Base-by-base conservation (phyloP, 2,329 filamentous ascomycete genomes). In the Coniochaeta pulveracea region DNA sequence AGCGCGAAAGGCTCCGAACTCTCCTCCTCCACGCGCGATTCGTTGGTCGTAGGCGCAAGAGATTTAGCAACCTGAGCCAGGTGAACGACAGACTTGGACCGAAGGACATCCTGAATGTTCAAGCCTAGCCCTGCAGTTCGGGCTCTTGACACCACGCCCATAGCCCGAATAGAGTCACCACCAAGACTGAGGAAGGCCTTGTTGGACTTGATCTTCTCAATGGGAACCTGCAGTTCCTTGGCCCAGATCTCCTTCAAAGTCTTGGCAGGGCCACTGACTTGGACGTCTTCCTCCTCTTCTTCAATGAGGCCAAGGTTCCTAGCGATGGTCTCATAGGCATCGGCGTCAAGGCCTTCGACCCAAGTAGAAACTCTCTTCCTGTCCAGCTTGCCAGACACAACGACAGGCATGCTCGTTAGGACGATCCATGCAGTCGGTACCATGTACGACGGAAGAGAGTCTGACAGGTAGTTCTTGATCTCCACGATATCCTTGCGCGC, bases 81-180 rank as follows among this genome's bases (percentile, higher is more conserved):
- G 19, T 45, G 40, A 5, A 41, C 22, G 18, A 45, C 11, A 3
- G 43, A 45, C 29, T 43, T 44, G 32, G 37, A 39, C 11, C 40
- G 36, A 16, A 45, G 40, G 12, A 47, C 43, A 16, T 47, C 39
- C 23, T 42, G 43, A 14, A 47, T 26, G 15, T 40, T 37, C 9
- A 47, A 12, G 29, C 31, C 37, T 34, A 47, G 37, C 9, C 37
- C 36, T 28, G 43, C 41, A n/a, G 34, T 42, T 1, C 43, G 41
- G 19, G 44, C 43, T 9, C 43, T 38, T 6, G 44, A 45, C 33
- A 47, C 40, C 5, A 45, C 40, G 11, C 43, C 44, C 44, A 47
- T 47, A 2, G 44, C 44, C 12, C 32, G 37, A 23, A 47, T 47
- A 28, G 43, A 45, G 26, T 47, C 44, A 18, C 44, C 44, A 40